phyloP scores from a whole-genome alignment of 2,329 filamentous ascomycete genomes.

The Atkinsonella hypoxylon region DNA sequence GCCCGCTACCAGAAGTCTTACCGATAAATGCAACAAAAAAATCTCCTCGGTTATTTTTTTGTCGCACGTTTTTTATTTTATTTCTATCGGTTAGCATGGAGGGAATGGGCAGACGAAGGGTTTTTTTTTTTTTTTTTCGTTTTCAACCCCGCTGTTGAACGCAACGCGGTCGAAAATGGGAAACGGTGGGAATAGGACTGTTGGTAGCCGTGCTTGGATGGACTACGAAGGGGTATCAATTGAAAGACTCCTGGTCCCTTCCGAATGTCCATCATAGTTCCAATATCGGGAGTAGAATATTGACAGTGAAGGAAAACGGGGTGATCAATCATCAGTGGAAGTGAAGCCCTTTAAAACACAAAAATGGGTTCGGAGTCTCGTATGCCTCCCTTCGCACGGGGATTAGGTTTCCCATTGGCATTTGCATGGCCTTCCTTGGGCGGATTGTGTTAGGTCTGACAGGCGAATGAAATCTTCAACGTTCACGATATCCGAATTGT shows the following conservation, averaged over 20 bases:
- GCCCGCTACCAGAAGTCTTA: conserved; percentile 98
- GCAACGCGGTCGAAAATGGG: too few relatives aligned
- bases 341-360: not conserved
- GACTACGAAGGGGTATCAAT: too few relatives aligned
- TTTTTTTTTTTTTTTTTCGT: too few relatives aligned
- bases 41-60: too few relatives aligned
- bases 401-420: conserved; percentile 32
- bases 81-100: conserved; percentile 3
- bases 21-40: conserved; percentile 75
- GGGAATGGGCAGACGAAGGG: too few relatives aligned
- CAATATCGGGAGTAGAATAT: too few relatives aligned
- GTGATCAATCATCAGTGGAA: conserved; percentile 7
- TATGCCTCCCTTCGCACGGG: conserved; percentile 27
- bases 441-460: conserved; percentile 34
- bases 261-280: too few relatives aligned
- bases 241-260: too few relatives aligned
- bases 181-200: too few relatives aligned
- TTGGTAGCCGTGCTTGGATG: too few relatives aligned
- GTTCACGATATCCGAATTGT: conserved; percentile 18
- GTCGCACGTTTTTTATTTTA: too few relatives aligned
- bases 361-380: conserved; percentile 25
- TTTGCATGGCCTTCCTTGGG: conserved; percentile 40
- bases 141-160: too few relatives aligned
- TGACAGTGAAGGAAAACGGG: not conserved
- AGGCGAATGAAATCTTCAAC: conserved; percentile 38